These are phyloP conservation scores for Tuber melanosporum DNA, from an alignment of 495 filamentous ascomycete genomes.

Conservation along the genomic window DNA sequence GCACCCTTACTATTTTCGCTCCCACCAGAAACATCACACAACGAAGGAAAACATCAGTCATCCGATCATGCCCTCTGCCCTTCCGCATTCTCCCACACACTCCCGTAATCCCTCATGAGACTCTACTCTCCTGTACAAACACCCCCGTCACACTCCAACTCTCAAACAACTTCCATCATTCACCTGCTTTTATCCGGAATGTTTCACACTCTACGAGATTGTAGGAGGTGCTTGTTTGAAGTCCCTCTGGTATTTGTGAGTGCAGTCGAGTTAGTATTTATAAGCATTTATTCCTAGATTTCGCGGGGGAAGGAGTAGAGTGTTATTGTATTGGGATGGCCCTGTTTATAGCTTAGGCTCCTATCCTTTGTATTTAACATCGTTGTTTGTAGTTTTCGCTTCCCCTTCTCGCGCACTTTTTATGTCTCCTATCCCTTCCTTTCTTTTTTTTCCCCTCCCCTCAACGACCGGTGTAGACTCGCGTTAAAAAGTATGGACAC, in stretches of 20 bases:
- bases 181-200: neutral
- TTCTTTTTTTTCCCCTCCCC: neutral
- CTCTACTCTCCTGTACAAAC: neutral
- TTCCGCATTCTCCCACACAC: neutral
- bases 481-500: too few relatives aligned
- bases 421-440: neutral
- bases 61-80: neutral
- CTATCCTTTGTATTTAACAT: neutral
- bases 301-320: neutral
- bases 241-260: neutral
- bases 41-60: neutral
- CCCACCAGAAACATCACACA: neutral
- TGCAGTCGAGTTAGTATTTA: neutral
- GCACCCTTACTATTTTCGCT: neutral
- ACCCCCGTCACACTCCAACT: neutral
- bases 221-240: neutral
- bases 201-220: neutral
- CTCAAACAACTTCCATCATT: neutral
- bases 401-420: neutral
- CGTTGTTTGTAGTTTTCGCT: neutral
- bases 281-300: neutral
- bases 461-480: neutral
- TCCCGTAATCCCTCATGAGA: too few relatives aligned
- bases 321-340: neutral
- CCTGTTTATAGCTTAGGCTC: neutral